A percentile compares a stretch with the other conserved stretches of the same genome.
phyloP scores from a whole-genome alignment of 768 basidiomycete genomes.

The Amanita pallidorosea region DNA sequence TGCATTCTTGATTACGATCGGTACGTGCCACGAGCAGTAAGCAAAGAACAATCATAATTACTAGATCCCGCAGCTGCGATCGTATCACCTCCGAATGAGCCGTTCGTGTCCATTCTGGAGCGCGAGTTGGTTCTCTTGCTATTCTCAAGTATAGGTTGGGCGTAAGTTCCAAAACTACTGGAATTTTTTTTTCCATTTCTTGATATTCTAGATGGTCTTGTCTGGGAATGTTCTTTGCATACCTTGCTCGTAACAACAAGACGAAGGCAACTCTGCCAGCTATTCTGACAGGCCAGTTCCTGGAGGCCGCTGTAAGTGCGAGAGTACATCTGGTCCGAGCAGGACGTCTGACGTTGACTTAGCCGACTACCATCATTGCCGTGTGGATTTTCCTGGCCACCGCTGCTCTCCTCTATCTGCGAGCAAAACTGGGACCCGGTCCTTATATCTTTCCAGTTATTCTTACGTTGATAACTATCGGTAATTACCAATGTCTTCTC shows the following conservation, averaged over 20 bases:
- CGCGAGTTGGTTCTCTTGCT: slow-evolving; percentile 46
- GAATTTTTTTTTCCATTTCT: neutral
- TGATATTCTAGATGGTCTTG: slow-evolving; percentile 44
- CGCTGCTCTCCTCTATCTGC: slow-evolving; percentile 46
- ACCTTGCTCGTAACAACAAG: slow-evolving; percentile 37
- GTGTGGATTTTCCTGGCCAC: slow-evolving; percentile 57
- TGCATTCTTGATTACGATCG: slow-evolving; percentile 53
- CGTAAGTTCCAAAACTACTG: slow-evolving; percentile 29
- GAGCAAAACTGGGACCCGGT: slow-evolving; percentile 49
- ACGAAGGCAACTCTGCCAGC: slow-evolving; percentile 24
- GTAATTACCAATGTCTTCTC: slow-evolving; percentile 17
- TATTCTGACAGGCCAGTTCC: slow-evolving; percentile 40
- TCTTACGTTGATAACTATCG: slow-evolving; percentile 50
- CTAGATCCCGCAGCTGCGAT: slow-evolving; percentile 34
- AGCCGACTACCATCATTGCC: slow-evolving; percentile 50
- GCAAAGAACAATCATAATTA: neutral
- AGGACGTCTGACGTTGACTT: neutral
- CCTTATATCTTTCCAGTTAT: slow-evolving; percentile 47
- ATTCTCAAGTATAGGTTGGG: slow-evolving; percentile 44
- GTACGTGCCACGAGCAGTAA: slow-evolving; percentile 18
- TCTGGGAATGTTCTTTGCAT: slow-evolving; percentile 53
- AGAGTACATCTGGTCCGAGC: neutral
- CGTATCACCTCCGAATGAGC: slow-evolving; percentile 56
- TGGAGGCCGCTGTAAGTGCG: slow-evolving; percentile 35
- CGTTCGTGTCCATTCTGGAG: slow-evolving; percentile 59